phyloP scores from a whole-genome alignment of 306 rosid species.

The Dalbergia cultrata region DNA sequence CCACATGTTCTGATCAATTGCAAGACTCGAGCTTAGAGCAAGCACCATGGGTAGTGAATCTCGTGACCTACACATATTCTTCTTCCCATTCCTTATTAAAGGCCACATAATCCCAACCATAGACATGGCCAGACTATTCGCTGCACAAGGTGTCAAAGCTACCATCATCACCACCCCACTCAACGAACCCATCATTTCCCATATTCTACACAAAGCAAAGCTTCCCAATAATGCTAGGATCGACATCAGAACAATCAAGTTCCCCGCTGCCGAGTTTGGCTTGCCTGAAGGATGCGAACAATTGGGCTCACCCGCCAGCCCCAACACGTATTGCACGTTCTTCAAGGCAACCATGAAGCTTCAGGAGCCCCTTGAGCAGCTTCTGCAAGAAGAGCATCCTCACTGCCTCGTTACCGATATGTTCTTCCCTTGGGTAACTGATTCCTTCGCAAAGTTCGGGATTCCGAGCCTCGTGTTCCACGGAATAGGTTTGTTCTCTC shows the following conservation, averaged over 20 bases:
- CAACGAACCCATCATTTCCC: conserved; percentile 43
- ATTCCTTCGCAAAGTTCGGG: conserved; percentile 54
- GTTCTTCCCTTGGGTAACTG: conserved; percentile 61
- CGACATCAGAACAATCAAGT: conserved; percentile 34
- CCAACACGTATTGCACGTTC: conserved; percentile 35
- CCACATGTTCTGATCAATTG: too few species aligned
- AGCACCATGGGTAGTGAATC: too few species aligned
- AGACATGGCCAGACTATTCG: conserved; percentile 50
- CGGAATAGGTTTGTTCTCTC: conserved; percentile 58
- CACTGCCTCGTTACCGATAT: conserved; percentile 60
- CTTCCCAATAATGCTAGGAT: not conserved
- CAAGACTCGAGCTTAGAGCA: too few species aligned
- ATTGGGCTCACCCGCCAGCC: not conserved
- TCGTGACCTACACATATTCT: conserved; percentile 26
- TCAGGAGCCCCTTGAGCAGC: conserved; percentile 49
- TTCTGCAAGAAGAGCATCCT: conserved; percentile 52
- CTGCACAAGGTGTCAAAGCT: conserved; percentile 33
- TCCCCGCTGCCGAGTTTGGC: conserved; percentile 52
- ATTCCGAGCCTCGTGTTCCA: conserved; percentile 70
- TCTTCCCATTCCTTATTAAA: conserved; percentile 44
- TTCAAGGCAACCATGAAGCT: conserved; percentile 47
- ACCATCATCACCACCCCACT: conserved; percentile 49
- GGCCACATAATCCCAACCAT: conserved; percentile 51
- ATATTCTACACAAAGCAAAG: conserved; percentile 39
- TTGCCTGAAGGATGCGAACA: too few species aligned